phyloP scores from a whole-genome alignment of 352 stramenopile species.

The Phytophthora pisi region DNA sequence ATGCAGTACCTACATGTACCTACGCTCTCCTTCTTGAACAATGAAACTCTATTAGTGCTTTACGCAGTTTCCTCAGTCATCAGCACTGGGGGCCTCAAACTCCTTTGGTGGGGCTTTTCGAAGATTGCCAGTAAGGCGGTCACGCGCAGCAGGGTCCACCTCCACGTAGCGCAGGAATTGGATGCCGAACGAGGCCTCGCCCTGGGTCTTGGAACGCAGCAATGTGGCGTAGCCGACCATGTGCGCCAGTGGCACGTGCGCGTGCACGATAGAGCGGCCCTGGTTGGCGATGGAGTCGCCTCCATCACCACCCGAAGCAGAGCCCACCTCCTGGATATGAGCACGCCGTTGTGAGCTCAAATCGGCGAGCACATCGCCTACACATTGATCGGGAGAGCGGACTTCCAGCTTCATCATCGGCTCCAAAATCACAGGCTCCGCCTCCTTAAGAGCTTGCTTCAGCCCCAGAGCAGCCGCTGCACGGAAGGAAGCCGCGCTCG shows the following conservation, averaged over 20 bases:
- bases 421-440: slow-evolving; percentile 65
- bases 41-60: slow-evolving; percentile 27
- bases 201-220: slow-evolving; percentile 79
- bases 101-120: slow-evolving; percentile 19
- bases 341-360: slow-evolving; percentile 74
- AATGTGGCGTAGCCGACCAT: slow-evolving; percentile 85
- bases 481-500: slow-evolving; percentile 72
- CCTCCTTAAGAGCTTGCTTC: slow-evolving; percentile 62
- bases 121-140: slow-evolving; percentile 45
- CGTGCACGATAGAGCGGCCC: slow-evolving; percentile 63
- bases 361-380: slow-evolving; percentile 80
- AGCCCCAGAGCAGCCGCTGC: slow-evolving; percentile 55
- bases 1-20: no score
- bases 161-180: slow-evolving; percentile 75
- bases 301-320: slow-evolving; percentile 32
- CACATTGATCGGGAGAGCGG: slow-evolving; percentile 57
- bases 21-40: slow-evolving; percentile 8
- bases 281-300: slow-evolving; percentile 24
- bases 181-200: slow-evolving; percentile 81
- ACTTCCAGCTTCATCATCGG: slow-evolving; percentile 84
- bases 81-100: slow-evolving; percentile 6
- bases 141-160: slow-evolving; percentile 57
- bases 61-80: slow-evolving; percentile 8
- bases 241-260: slow-evolving; percentile 69
- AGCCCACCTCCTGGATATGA: slow-evolving; percentile 67